Percentiles rank a stretch among this genome's conserved stretches.
Evolutionary conservation across 495 filamentous ascomycete species (phyloP).

Genomic region (Neurospora discreta): DNA sequence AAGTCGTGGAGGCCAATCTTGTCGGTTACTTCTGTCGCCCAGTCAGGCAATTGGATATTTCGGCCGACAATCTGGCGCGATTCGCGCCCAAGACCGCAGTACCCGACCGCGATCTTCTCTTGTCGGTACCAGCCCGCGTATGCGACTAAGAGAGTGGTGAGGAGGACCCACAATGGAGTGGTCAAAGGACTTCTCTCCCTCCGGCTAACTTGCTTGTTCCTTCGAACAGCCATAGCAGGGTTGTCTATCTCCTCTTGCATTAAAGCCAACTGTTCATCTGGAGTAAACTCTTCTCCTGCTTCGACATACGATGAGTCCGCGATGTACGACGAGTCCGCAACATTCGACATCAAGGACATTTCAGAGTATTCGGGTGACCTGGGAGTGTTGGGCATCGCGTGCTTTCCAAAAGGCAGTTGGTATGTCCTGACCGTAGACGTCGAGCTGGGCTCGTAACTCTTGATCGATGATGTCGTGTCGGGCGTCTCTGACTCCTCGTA

Average conservation of each 20-base stretch:
- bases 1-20: slow-evolving; percentile 31
- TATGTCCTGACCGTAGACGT: background rate
- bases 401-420: background rate
- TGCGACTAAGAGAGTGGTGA: slow-evolving; percentile 53
- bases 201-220: slow-evolving; percentile 4
- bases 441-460: background rate
- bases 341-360: background rate
- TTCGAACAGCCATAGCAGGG: slow-evolving; percentile 17
- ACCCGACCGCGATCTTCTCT: slow-evolving; percentile 90
- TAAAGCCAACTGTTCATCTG: slow-evolving; percentile 74
- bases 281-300: slow-evolving; percentile 83
- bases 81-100: slow-evolving; percentile 74
- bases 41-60: slow-evolving; percentile 33
- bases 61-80: slow-evolving; percentile 34
- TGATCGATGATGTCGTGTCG: slow-evolving; percentile 3
- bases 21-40: slow-evolving; percentile 26
- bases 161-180: slow-evolving; percentile 53
- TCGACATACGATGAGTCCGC: slow-evolving; percentile 30
- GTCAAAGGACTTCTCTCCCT: slow-evolving; percentile 15
- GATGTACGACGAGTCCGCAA: background rate
- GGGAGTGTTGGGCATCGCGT: background rate
- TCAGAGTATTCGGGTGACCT: background rate
- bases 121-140: slow-evolving; percentile 80
- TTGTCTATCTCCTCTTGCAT: slow-evolving; percentile 44
- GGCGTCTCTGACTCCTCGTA: slow-evolving; percentile 17